These are phyloP conservation scores for Kwoniella botswanensis DNA, from an alignment of 768 basidiomycete genomes.

Conservation along the genomic window DNA sequence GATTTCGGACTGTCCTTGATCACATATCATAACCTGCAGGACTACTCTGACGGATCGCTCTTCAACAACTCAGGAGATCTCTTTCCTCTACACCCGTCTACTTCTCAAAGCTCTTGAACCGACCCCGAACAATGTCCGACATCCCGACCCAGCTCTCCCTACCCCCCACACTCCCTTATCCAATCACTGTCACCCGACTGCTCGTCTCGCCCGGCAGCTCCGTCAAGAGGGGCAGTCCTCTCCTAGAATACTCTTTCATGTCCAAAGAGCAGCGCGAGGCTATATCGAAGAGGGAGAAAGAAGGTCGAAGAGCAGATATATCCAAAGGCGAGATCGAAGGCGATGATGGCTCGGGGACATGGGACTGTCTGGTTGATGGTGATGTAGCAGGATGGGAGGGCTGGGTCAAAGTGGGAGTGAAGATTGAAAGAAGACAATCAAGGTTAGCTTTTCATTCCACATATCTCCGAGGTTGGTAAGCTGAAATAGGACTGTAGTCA, in stretches of 20 bases:
- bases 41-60: not conserved
- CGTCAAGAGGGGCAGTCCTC: constrained; percentile 73
- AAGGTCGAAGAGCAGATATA: constrained; percentile 27
- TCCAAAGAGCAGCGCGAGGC: constrained; percentile 62
- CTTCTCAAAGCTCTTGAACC: no score
- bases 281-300: constrained; percentile 31
- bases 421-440: constrained; percentile 32
- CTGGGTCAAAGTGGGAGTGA: constrained; percentile 34
- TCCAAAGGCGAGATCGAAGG: constrained; percentile 65
- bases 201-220: constrained; percentile 62
- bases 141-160: constrained; percentile 71
- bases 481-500: constrained; percentile 27
- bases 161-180: constrained; percentile 80
- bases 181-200: constrained; percentile 77
- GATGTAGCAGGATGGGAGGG: constrained; percentile 69
- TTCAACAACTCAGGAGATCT: not conserved
- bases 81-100: not conserved
- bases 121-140: constrained; percentile 37
- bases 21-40: not conserved
- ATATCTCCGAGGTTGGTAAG: no score
- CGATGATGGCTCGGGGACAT: constrained; percentile 84
- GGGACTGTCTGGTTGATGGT: constrained; percentile 88
- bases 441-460: constrained; percentile 26
- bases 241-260: constrained; percentile 76
- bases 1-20: not conserved